A percentile compares a stretch with the other conserved stretches of the same genome.
Conservation (phyloP, 2,329 filamentous ascomycete genomes). For the Diaporthe humulicola region DNA sequence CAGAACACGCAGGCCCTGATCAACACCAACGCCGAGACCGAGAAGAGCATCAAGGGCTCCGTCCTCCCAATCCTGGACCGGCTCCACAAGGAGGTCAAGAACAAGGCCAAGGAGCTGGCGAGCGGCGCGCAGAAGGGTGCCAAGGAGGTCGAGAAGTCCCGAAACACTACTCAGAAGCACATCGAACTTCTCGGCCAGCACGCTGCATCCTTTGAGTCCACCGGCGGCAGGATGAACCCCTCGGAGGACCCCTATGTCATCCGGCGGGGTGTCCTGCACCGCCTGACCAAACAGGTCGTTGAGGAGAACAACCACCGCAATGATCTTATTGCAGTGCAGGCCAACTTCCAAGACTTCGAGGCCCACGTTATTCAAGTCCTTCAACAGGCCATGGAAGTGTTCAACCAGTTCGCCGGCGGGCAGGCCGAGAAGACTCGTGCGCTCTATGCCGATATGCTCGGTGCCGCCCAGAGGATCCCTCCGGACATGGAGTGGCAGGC, state of each 20-base stretch:
- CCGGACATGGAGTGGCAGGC: conserved; percentile 92
- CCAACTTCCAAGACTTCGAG: conserved; percentile 90
- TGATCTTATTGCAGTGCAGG: conserved; percentile 91
- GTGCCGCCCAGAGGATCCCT: conserved; percentile 81
- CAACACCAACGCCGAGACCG: conserved; percentile 91
- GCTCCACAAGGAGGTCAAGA: conserved; percentile 95
- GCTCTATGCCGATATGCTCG: conserved; percentile 87
- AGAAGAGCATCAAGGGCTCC: conserved; percentile 87
- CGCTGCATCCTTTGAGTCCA: conserved; percentile 82
- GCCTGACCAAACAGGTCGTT: conserved; percentile 89
- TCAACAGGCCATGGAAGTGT: conserved; percentile 85
- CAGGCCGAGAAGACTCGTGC: conserved; percentile 86
- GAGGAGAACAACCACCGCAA: conserved; percentile 97
- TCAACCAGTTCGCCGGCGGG: conserved; percentile 83
- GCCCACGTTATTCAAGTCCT: conserved; percentile 85
- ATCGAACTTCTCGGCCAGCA: conserved; percentile 94
- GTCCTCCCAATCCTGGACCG: conserved; percentile 91
- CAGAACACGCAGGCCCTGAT: conserved; percentile 92
- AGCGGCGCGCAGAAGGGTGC: conserved; percentile 85
- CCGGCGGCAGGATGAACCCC: conserved; percentile 77
- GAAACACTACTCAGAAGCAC: conserved; percentile 90
- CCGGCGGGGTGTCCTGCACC: conserved; percentile 83
- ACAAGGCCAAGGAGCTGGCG: conserved; percentile 90
- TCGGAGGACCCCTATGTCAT: conserved; percentile 90
- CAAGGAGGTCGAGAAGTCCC: conserved; percentile 93